A percentile compares a stretch with the other conserved stretches of the same genome.
Evolutionary conservation across 805 yeast species (phyloP).

Genomic region (Pichia ethanolica): DNA sequence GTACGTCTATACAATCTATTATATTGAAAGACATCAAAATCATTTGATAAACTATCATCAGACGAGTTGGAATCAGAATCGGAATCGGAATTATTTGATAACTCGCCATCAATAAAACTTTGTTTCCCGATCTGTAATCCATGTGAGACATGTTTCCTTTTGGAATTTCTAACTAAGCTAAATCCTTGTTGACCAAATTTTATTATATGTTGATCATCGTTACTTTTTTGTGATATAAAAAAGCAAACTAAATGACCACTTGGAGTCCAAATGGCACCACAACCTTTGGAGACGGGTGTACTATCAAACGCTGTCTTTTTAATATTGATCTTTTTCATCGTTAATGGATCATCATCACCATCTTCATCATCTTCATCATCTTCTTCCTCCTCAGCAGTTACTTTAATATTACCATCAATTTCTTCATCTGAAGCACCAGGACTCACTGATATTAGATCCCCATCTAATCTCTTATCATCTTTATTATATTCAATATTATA

Average conservation of each 20-base stretch:
- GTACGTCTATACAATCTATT: constrained; percentile 47
- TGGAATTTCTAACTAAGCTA: constrained; percentile 29
- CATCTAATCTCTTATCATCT: not conserved
- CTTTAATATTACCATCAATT: constrained; percentile 25
- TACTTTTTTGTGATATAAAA: constrained; percentile 51
- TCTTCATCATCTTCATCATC: constrained; percentile 25
- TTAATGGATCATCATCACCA: constrained; percentile 14
- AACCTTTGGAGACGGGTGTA: constrained; percentile 87
- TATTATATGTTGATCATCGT: constrained; percentile 34
- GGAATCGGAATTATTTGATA: constrained; percentile 19
- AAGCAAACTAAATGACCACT: constrained; percentile 78
- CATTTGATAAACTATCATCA: constrained; percentile 57
- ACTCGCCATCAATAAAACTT: constrained; percentile 1
- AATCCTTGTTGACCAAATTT: constrained; percentile 51
- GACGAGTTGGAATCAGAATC: constrained; percentile 30
- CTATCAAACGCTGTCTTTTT: constrained; percentile 48
- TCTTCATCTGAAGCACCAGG: constrained; percentile 21
- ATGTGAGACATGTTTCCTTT: constrained; percentile 20
- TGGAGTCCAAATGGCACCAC: constrained; percentile 86
- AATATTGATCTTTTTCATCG: not conserved
- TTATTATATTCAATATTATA: not conserved
- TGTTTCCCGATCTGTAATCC: constrained; percentile 12
- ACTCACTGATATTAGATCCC: not conserved
- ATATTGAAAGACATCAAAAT: constrained; percentile 56
- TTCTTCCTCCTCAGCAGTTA: constrained; percentile 15